Evolutionary conservation across 208 protist species (phyloP).

Genomic region (Trypanosoma platydactyli): DNA sequence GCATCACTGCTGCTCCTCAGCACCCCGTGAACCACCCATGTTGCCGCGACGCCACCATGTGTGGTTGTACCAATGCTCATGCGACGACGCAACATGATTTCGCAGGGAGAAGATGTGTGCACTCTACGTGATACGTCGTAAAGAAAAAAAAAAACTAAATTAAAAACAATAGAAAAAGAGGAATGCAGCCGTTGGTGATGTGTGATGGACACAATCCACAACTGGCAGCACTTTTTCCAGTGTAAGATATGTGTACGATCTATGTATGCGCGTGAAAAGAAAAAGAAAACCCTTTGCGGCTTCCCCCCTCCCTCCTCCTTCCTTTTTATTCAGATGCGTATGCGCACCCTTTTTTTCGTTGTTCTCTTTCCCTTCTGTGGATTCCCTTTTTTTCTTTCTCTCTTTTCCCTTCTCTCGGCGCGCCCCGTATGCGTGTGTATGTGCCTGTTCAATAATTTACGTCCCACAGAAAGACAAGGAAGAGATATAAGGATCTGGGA

Average conservation of each 20-base stretch:
- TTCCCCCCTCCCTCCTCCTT: too few species aligned
- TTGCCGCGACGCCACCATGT: background rate
- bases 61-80: background rate
- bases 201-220: too few species aligned
- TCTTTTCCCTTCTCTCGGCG: background rate
- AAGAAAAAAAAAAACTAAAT: background rate
- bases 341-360: background rate
- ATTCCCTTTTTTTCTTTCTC: too few species aligned
- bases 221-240: too few species aligned
- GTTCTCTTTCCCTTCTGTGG: background rate
- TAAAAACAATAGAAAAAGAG: background rate
- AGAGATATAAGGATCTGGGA: too few species aligned
- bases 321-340: too few species aligned
- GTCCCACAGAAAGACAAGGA: too few species aligned
- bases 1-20: background rate
- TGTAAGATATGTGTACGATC: too few species aligned
- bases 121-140: background rate
- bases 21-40: too few species aligned
- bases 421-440: background rate
- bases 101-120: background rate
- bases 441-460: too few species aligned
- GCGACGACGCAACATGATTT: constrained; percentile 24
- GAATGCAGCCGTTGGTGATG: background rate
- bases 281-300: too few species aligned
- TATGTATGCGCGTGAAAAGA: too few species aligned